Conservation (phyloP, 1,139 yeast genomes). For the Scheffersomyces lignicola region DNA sequence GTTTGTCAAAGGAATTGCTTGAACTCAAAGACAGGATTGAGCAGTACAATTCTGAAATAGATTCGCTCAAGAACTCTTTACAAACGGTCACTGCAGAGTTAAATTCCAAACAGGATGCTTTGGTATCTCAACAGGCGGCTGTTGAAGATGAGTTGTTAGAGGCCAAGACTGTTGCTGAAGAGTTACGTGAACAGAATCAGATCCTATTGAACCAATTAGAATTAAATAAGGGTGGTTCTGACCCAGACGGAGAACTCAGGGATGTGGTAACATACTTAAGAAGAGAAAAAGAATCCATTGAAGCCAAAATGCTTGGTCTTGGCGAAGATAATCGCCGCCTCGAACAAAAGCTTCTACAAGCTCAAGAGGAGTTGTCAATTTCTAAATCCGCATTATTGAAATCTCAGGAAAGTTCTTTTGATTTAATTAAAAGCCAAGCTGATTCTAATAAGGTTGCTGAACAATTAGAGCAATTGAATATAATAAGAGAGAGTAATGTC, state of each 20-base stretch:
- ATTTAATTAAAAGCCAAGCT: slow-evolving; percentile 38
- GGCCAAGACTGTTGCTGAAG: slow-evolving; percentile 49
- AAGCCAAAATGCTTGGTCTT: slow-evolving; percentile 53
- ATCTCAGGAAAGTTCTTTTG: slow-evolving; percentile 32
- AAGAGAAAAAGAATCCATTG: slow-evolving; percentile 74
- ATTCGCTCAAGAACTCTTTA: slow-evolving; percentile 28
- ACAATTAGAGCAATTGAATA: slow-evolving; percentile 66
- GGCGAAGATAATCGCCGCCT: slow-evolving; percentile 51
- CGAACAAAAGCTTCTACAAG: slow-evolving; percentile 40
- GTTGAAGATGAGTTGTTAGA: slow-evolving; percentile 56
- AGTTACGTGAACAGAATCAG: slow-evolving; percentile 64
- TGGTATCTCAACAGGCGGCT: slow-evolving; percentile 23
- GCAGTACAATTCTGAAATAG: slow-evolving; percentile 34
- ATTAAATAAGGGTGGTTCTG: slow-evolving; percentile 22
- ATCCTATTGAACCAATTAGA: slow-evolving; percentile 73
- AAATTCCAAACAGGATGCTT: slow-evolving; percentile 24
- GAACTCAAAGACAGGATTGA: slow-evolving; percentile 44
- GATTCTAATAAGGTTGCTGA: slow-evolving; percentile 57
- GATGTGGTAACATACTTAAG: slow-evolving; percentile 66
- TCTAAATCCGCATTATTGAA: slow-evolving; percentile 44
- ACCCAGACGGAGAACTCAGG: slow-evolving; percentile 32
- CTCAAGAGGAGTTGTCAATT: slow-evolving; percentile 45
- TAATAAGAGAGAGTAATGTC: slow-evolving; percentile 72
- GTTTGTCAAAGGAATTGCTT: slow-evolving; percentile 47
- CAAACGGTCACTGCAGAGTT: slow-evolving; percentile 17